phyloP scores from a whole-genome alignment of 2,329 filamentous ascomycete genomes.

The Fusarium heterosporum region DNA sequence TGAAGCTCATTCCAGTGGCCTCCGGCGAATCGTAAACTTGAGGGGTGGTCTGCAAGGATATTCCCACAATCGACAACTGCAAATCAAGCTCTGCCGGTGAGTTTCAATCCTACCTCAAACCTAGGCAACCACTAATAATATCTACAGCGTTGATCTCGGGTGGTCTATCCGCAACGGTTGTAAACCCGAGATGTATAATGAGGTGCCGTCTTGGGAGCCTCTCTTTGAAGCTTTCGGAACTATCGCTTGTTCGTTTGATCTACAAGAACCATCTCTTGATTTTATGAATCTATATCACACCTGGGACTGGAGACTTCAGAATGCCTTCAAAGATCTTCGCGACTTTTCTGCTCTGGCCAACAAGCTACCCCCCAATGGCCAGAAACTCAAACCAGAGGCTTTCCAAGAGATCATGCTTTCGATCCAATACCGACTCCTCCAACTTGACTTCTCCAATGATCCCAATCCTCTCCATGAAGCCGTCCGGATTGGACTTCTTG shows the following conservation, averaged over 20 bases:
- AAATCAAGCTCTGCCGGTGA: constrained; percentile 49
- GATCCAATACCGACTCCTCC: constrained; percentile 48
- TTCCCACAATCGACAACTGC: constrained; percentile 41
- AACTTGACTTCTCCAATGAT: constrained; percentile 35
- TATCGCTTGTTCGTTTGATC: constrained; percentile 1
- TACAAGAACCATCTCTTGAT: background rate
- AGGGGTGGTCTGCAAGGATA: constrained; percentile 45
- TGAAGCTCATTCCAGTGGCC: constrained; percentile 37
- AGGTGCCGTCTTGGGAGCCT: constrained; percentile 37
- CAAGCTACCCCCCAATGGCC: constrained; percentile 20
- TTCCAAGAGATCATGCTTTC: constrained; percentile 50
- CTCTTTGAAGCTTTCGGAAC: constrained; percentile 14
- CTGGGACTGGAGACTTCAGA: constrained; percentile 43
- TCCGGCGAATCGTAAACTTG: constrained; percentile 44
- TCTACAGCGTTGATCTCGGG: constrained; percentile 45
- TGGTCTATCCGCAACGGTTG: constrained; percentile 45
- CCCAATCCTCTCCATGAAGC: constrained; percentile 36
- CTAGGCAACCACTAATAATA: background rate
- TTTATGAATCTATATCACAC: constrained; percentile 25
- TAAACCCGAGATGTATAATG: constrained; percentile 41
- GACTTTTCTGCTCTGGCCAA: constrained; percentile 49
- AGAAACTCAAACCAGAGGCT: constrained; percentile 45
- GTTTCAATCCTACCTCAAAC: background rate
- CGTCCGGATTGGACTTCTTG: constrained; percentile 47
- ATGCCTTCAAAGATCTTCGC: constrained; percentile 47